phyloP scores from a whole-genome alignment of 2,329 filamentous ascomycete genomes.

The Clonostachys rhizophaga region DNA sequence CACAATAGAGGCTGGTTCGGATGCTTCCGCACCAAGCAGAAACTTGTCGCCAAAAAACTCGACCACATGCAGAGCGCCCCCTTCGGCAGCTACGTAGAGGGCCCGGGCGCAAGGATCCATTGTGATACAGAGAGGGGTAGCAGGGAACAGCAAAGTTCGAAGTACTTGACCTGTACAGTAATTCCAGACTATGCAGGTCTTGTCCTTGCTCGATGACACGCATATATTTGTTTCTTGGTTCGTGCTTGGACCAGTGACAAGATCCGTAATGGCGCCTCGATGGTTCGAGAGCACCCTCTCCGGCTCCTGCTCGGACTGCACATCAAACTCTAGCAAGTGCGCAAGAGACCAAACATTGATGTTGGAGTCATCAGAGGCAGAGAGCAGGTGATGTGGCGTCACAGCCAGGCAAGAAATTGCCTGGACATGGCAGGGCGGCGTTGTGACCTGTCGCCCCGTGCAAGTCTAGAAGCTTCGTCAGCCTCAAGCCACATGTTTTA shows the following conservation, averaged over 20 bases:
- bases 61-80: constrained; percentile 74
- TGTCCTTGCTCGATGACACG: constrained; percentile 79
- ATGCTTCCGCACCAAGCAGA: constrained; percentile 45
- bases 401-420: constrained; percentile 71
- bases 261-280: constrained; percentile 65
- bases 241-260: constrained; percentile 60
- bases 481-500: constrained; percentile 2
- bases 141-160: constrained; percentile 76
- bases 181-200: constrained; percentile 90
- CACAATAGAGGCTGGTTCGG: constrained; percentile 51
- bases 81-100: constrained; percentile 75
- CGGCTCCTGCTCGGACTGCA: constrained; percentile 59
- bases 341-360: constrained; percentile 88
- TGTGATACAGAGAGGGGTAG: constrained; percentile 65
- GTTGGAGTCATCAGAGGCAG: constrained; percentile 81
- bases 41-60: constrained; percentile 62
- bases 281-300: constrained; percentile 75
- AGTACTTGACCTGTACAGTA: constrained; percentile 73
- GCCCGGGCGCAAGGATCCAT: constrained; percentile 82
- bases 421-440: constrained; percentile 74
- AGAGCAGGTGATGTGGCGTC: constrained; percentile 68
- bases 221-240: constrained; percentile 72
- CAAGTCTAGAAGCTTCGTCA: constrained; percentile 46
- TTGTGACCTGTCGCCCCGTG: constrained; percentile 73
- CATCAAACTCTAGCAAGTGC: constrained; percentile 59